Conservation (phyloP, 495 filamentous ascomycete genomes). For the Pyronema omphalodes region DNA sequence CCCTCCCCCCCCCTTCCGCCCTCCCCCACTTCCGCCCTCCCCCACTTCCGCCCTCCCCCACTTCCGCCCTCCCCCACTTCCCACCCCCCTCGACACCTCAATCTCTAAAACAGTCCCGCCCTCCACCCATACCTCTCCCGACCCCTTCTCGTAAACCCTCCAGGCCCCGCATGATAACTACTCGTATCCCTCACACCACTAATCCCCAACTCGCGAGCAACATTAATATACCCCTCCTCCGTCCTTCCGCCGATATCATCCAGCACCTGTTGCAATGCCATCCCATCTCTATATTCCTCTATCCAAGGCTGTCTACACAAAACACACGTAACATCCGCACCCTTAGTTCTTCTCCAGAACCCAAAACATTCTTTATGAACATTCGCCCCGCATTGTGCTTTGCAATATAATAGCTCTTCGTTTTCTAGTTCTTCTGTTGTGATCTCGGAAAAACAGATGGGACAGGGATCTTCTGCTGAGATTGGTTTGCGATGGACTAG, state of each 20-base stretch:
- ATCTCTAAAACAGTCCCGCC: no score
- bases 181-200: neutral
- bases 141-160: neutral
- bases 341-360: slow-evolving; percentile 36
- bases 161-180: neutral
- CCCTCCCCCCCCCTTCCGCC: neutral
- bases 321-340: slow-evolving; percentile 35
- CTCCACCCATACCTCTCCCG: neutral
- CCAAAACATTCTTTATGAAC: slow-evolving; percentile 45
- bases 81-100: no score
- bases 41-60: neutral
- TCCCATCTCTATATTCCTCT: slow-evolving; percentile 21
- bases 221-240: slow-evolving; percentile 38
- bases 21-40: neutral
- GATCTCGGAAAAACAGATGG: slow-evolving; percentile 50
- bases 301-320: slow-evolving; percentile 40
- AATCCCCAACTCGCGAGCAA: slow-evolving; percentile 33
- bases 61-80: no score
- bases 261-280: slow-evolving; percentile 23
- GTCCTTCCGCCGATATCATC: slow-evolving; percentile 8
- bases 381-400: slow-evolving; percentile 46
- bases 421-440: slow-evolving; percentile 23
- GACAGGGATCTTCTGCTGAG: slow-evolving; percentile 41
- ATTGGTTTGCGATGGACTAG: neutral
- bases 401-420: slow-evolving; percentile 44